These are phyloP conservation scores for Linaria vulgaris DNA, from an alignment of 257 asterid species.

Conservation along the genomic window DNA sequence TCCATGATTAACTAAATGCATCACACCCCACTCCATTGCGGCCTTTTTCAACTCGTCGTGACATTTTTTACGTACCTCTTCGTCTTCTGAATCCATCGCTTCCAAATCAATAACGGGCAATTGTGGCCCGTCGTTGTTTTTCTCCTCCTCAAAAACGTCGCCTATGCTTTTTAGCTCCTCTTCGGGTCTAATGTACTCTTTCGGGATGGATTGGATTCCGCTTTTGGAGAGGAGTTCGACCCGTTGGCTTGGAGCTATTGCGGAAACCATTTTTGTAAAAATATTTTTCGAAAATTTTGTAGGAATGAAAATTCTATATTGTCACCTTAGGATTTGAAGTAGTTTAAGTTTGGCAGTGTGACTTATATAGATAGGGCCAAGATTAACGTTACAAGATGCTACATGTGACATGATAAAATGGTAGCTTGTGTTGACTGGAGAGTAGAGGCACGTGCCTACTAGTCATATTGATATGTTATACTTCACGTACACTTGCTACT, in stretches of 20 bases:
- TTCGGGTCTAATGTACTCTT: slow-evolving; percentile 67
- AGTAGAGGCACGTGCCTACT: slow-evolving; percentile 28
- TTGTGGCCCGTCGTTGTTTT: slow-evolving; percentile 52
- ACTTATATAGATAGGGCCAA: not conserved
- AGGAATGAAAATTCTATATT: not conserved
- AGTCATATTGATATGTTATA: not conserved
- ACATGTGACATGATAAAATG: slow-evolving; percentile 11
- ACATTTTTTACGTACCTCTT: slow-evolving; percentile 38
- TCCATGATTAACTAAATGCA: slow-evolving; percentile 86
- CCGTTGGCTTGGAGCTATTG: slow-evolving; percentile 37
- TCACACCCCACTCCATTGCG: slow-evolving; percentile 92
- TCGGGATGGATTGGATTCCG: slow-evolving; percentile 60
- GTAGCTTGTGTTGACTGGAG: slow-evolving; percentile 34
- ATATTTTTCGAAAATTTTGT: not conserved
- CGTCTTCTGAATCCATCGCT: slow-evolving; percentile 43
- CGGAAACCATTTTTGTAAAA: slow-evolving; percentile 19
- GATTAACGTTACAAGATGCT: too few species aligned
- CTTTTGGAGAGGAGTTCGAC: slow-evolving; percentile 68
- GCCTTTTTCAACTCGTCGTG: slow-evolving; percentile 58
- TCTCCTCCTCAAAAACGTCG: slow-evolving; percentile 64
- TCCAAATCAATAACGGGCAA: slow-evolving; percentile 56
- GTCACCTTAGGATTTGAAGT: not conserved
- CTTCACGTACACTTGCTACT: too few species aligned
- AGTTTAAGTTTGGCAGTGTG: not conserved
- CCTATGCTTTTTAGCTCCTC: slow-evolving; percentile 64